These are phyloP conservation scores for Crithidia expoeki DNA, from an alignment of 208 protist species.

Conservation along the genomic window DNA sequence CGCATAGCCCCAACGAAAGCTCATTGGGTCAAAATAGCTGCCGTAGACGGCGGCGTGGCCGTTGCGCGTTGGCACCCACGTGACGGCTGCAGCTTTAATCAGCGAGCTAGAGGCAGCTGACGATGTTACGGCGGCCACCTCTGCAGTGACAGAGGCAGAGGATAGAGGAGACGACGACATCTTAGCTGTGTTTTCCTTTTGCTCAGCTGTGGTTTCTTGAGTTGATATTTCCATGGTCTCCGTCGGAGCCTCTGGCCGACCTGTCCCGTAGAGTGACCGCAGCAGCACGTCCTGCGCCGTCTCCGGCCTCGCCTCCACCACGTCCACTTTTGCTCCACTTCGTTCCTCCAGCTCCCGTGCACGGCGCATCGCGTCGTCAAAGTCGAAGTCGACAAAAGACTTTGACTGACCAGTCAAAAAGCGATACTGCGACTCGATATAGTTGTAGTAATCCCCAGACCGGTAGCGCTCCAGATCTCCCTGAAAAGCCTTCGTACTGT, in stretches of 20 bases:
- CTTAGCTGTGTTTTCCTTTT: too few species aligned
- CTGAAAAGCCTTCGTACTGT: constrained; percentile 66
- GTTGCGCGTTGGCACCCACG: constrained; percentile 40
- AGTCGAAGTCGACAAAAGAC: constrained; percentile 86
- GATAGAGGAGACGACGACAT: not conserved
- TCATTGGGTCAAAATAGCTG: constrained; percentile 70
- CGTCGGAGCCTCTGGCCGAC: not conserved
- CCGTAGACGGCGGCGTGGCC: constrained; percentile 71
- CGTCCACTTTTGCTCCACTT: not conserved
- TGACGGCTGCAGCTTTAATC: constrained; percentile 15
- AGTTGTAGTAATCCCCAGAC: constrained; percentile 76
- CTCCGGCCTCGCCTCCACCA: constrained; percentile 13
- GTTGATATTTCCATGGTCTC: too few species aligned
- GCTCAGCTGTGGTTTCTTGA: too few species aligned
- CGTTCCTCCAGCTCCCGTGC: constrained; percentile 10
- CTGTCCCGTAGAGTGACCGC: constrained; percentile 59
- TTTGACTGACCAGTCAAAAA: constrained; percentile 78
- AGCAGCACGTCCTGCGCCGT: constrained; percentile 52
- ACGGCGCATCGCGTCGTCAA: constrained; percentile 58
- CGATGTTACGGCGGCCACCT: not conserved
- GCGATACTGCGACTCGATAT: constrained; percentile 80
- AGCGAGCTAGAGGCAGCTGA: constrained; percentile 1
- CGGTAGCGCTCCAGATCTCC: constrained; percentile 82
- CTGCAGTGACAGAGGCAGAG: not conserved
- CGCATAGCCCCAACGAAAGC: constrained; percentile 78